Conservation (phyloP, 768 basidiomycete genomes). For the Cystobasidium tubakii region DNA sequence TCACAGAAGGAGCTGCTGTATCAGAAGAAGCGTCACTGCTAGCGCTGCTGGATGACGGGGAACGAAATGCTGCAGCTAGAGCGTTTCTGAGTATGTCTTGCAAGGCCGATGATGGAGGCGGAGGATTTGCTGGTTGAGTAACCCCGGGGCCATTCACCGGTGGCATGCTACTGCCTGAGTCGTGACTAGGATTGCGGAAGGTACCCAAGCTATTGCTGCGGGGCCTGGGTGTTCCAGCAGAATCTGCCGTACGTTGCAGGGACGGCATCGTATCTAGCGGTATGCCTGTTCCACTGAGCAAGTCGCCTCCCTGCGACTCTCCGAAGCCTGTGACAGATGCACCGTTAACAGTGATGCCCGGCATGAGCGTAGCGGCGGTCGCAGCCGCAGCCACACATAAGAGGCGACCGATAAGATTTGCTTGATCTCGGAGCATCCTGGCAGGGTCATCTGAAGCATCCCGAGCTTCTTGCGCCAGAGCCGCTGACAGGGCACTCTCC, state of each 20-base stretch:
- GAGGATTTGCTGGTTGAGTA: background rate
- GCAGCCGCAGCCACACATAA: conserved; percentile 34
- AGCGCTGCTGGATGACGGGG: background rate
- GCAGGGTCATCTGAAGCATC: background rate
- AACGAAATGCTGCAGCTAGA: conserved; percentile 19
- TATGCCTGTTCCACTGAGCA: background rate
- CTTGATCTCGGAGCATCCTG: conserved; percentile 13
- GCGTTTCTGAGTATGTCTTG: background rate
- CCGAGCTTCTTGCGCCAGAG: background rate
- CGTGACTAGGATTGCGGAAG: background rate
- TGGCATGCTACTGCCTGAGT: background rate
- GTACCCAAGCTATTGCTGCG: conserved; percentile 3
- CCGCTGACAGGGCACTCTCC: conserved; percentile 7
- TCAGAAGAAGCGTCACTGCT: background rate
- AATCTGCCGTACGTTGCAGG: background rate
- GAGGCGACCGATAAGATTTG: conserved; percentile 26
- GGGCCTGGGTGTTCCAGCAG: background rate
- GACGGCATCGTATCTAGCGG: background rate
- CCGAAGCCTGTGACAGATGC: conserved; percentile 21
- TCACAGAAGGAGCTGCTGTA: background rate
- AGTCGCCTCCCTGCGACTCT: background rate
- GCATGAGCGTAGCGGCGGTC: conserved; percentile 37
- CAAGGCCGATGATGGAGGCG: background rate
- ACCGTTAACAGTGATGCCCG: conserved; percentile 33
- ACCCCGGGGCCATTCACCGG: background rate